Base-by-base conservation (phyloP, 768 basidiomycete species). In the Dendrothele bispora region DNA sequence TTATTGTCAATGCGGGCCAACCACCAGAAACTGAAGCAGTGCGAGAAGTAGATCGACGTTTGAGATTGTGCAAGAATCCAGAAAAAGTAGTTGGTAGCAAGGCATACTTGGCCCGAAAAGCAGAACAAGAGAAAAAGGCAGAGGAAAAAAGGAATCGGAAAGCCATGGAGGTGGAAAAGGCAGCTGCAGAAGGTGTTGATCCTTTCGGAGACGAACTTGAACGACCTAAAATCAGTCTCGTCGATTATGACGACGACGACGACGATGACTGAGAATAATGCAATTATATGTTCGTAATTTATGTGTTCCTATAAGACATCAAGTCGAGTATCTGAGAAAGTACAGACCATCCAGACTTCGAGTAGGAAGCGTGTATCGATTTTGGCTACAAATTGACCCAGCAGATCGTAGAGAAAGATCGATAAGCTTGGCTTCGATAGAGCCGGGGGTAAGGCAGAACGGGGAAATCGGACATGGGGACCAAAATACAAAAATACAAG, bases 21-120 rank as follows among this genome's bases (percentile, higher is more conserved):
- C 76, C 79, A 21, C 83, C 92, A n/a, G 77, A 90, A 49, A 74
- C 95, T 11, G 92, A 92, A 50, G 73, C 78, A 25, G 93, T 98
- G 12, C 86, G 90, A 12, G 88, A 90, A 59, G 86, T 98, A 6
- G 97, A 99, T 64, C 80, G 86, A 60, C 75, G 93, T 37, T 71
- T 99, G 38, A 86, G 82, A 59, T 60, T 87, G 29, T 98, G 95
- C 73, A 91, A 93, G 63, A 98, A 99, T 59, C 97, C 97, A 4
- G 94, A 95, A 66, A 97, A 95, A 65, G 85, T 95, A 5, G 82
- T 84, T 11, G 94, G 93, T n/a, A 95, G 84, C 52, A 85, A 82
- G 51, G 87, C 90, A 3, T 93, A 87, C 63, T 63, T 84, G 21
- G 79, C 80, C 18, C 84, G 82, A 61, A 83, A 81, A 54, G 80